Percentiles rank a stretch among this genome's conserved stretches.
Evolutionary conservation across 2,329 filamentous ascomycete species (phyloP).

Genomic region (Pseudogymnoascus sp.): DNA sequence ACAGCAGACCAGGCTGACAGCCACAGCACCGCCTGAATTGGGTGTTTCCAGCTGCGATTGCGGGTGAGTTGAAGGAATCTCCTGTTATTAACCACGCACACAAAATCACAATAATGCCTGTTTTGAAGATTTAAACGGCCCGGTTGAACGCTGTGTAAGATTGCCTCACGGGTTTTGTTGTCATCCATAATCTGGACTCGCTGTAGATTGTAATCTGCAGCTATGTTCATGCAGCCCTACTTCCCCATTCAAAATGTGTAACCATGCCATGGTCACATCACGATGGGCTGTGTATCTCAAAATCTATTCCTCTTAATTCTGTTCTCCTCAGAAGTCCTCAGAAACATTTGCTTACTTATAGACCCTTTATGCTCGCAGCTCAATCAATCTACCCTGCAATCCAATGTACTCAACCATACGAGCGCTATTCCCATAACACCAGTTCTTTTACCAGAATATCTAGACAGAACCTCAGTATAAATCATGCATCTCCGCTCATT

Average conservation of each 20-base stretch:
- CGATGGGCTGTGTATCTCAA: neutral
- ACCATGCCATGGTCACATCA: neutral
- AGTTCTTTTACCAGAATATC: no score
- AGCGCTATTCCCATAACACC: neutral
- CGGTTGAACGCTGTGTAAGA: neutral
- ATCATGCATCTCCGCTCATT: neutral
- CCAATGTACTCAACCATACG: neutral
- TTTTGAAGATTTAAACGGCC: no score
- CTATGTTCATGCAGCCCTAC: conserved; percentile 1
- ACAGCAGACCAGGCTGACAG: no score
- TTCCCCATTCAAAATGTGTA: neutral
- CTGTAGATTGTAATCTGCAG: neutral
- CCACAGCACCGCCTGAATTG: no score
- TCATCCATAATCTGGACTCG: neutral
- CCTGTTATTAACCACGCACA: neutral
- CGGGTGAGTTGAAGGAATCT: neutral
- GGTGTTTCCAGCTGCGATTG: neutral
- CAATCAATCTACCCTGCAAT: neutral
- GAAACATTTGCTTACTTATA: neutral
- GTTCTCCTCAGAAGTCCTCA: neutral
- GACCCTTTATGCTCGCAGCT: neutral
- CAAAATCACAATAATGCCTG: no score
- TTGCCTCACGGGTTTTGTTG: neutral
- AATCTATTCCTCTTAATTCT: no score
- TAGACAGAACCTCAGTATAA: neutral